phyloP scores from a whole-genome alignment of 805 yeast genomes.

The Schwanniomyces occidentalis region DNA sequence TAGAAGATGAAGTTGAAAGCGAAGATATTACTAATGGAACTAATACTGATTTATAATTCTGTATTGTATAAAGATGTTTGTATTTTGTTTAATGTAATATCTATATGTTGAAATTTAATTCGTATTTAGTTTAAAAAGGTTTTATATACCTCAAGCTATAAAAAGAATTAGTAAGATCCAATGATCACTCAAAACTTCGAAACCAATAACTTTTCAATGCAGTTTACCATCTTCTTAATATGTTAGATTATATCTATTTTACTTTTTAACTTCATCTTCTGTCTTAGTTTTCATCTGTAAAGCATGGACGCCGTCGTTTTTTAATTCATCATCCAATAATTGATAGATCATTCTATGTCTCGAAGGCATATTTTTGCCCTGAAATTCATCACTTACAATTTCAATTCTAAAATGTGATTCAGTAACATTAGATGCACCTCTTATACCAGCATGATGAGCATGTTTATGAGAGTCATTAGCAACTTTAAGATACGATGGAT shows the following conservation, averaged over 20 bases:
- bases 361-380: slow-evolving; percentile 62
- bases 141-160: too few species aligned
- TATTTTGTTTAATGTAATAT: slow-evolving; percentile 6
- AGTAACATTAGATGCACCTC: slow-evolving; percentile 64
- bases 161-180: too few species aligned
- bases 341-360: slow-evolving; percentile 78
- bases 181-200: too few species aligned
- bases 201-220: too few species aligned
- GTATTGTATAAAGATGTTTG: slow-evolving; percentile 7
- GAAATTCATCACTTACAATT: slow-evolving; percentile 68
- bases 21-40: slow-evolving; percentile 6
- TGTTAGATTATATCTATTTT: background rate
- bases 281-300: slow-evolving; percentile 84
- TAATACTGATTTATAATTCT: slow-evolving; percentile 4
- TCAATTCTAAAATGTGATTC: slow-evolving; percentile 85
- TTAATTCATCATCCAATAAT: slow-evolving; percentile 70
- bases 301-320: slow-evolving; percentile 78
- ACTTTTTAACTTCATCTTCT: slow-evolving; percentile 14
- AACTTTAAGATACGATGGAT: slow-evolving; percentile 52
- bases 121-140: too few species aligned
- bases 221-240: too few species aligned
- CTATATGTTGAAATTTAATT: too few species aligned
- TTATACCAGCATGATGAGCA: slow-evolving; percentile 80
- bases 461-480: slow-evolving; percentile 86
- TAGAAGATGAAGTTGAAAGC: slow-evolving; percentile 12